Base-by-base conservation (phyloP, 2,329 filamentous ascomycete species). In the Aspergillus japonicus region DNA sequence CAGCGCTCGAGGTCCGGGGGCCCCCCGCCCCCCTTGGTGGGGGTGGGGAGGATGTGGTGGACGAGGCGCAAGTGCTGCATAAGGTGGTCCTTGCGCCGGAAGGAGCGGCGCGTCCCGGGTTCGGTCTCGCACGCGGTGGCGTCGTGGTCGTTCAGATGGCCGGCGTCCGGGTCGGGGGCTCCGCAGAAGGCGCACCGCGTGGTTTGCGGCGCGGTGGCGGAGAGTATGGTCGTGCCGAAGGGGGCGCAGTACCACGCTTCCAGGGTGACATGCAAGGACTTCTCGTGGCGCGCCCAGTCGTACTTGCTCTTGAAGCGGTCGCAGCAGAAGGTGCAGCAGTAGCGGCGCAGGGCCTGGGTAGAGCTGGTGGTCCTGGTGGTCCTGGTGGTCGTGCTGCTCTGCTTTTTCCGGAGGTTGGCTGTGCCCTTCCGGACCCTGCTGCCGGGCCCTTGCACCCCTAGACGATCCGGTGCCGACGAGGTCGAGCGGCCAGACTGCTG, bases 1-100 rank as follows among this genome's bases (percentile, higher is more conserved):
- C 84, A 86, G 5, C 69, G 71, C 3, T 85, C 81, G 82, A 85
- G 26, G 26, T 3, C 7, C 26, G 8, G 26, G 26, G 26, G 26
- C 26, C 7, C 7, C 2, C 7, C 7, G 3, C 26, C 26, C 7
- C 7, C 26, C 26, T 29, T 85, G 76, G 39, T 76, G 75, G 58
- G 35, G 2, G 39, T 76, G 75, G 58, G 35, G 2, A 47, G 11
- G 10, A 59, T 2, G 75, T 78, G 56, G 77, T 77, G 80, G 61
- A 79, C 80, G 42, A 85, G 72, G n/a, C 82, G 78, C 42, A 86
- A 68, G 68, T 86, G 83, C 65, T 86, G 83, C 49, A 81, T 73
- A 0, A 86, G 73, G 65, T 86, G 83, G 61, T 86, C 83, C 69
- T 86, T 86, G 11, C 83, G 76, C 66, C 83, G 85, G 70, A 86